phyloP scores from a whole-genome alignment of 148 eudicot species.

The Mesembryanthemum crystallinum region DNA sequence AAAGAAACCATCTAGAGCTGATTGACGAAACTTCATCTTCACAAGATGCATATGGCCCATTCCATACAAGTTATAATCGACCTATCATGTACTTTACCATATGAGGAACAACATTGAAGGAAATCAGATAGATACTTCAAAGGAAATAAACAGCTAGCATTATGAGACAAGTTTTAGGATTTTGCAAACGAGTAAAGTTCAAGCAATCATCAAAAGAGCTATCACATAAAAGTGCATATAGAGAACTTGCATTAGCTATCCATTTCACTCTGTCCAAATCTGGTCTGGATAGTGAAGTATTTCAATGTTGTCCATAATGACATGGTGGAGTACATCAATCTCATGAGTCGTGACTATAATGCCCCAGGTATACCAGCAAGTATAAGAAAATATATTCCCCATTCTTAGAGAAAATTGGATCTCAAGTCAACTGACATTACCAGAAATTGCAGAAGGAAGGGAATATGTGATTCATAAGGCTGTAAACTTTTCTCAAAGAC shows the following conservation, averaged over 20 bases:
- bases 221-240: not conserved
- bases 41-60: constrained; percentile 92
- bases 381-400: too few relatives aligned
- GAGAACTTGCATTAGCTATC: not conserved
- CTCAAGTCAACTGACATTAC: constrained; percentile 31
- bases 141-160: not conserved
- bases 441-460: constrained; percentile 92
- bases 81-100: constrained; percentile 35
- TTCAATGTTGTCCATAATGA: not conserved
- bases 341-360: not conserved
- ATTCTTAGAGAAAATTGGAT: not conserved
- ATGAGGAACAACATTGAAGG: constrained; percentile 2
- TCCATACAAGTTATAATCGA: constrained; percentile 86
- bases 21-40: constrained; percentile 77
- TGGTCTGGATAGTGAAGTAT: not conserved
- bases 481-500: constrained; percentile 70
- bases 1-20: constrained; percentile 50
- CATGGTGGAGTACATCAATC: not conserved
- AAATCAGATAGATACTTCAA: not conserved
- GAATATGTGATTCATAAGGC: constrained; percentile 96
- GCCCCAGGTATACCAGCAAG: not conserved
- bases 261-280: not conserved
- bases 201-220: not conserved
- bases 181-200: not conserved
- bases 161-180: not conserved